Evolutionary conservation across 441 rosid species (phyloP).

Genomic region (Syzygium malaccense): DNA sequence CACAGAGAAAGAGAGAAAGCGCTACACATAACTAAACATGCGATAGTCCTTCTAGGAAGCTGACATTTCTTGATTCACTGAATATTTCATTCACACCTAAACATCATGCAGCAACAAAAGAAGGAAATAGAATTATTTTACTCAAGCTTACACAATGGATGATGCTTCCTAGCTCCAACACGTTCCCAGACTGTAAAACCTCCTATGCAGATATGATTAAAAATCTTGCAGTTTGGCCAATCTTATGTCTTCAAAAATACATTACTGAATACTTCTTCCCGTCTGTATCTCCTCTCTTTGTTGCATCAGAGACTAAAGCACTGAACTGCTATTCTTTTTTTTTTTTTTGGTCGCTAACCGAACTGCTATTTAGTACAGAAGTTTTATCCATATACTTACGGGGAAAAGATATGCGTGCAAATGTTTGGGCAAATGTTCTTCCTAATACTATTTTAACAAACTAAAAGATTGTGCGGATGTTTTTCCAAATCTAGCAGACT

Average conservation of each 20-base stretch:
- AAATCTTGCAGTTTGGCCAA: background rate
- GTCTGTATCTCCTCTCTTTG: background rate
- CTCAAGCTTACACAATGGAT: background rate
- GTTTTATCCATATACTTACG: background rate
- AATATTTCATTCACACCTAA: background rate
- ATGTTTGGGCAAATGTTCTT: background rate
- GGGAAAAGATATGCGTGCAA: accelerated
- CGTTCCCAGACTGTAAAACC: background rate
- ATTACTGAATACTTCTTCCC: background rate
- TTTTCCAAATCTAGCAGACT: background rate
- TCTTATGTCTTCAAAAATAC: background rate
- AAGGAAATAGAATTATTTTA: background rate
- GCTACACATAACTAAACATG: background rate
- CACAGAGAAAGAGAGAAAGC: background rate
- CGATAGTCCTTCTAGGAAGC: background rate
- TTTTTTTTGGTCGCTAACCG: too few relatives aligned
- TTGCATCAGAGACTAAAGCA: background rate
- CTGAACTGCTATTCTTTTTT: background rate
- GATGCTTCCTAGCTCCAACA: background rate
- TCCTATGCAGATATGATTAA: background rate
- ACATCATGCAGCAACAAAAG: background rate
- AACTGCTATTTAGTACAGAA: background rate
- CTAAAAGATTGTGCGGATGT: background rate
- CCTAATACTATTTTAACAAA: background rate
- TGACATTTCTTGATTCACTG: background rate